Conservation (phyloP, 2,329 filamentous ascomycete genomes). For the Dactylellina leptospora region DNA sequence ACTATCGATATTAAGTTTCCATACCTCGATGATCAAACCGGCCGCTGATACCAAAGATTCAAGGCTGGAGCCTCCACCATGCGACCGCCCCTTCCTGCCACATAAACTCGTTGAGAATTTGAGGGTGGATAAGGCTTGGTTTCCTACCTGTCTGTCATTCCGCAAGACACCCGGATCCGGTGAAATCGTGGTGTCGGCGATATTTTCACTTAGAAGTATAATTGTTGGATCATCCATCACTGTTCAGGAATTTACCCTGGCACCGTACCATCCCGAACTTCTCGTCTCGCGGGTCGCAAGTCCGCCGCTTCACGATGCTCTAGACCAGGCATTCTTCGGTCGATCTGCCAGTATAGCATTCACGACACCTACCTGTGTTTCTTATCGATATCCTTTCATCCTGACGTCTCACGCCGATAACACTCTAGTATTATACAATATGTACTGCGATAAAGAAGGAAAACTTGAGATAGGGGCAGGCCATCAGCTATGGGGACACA, state of each 20-base stretch:
- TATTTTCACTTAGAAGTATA: slow-evolving; percentile 37
- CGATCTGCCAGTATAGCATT: slow-evolving; percentile 54
- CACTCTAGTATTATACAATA: slow-evolving; percentile 81
- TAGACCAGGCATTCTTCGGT: slow-evolving; percentile 47
- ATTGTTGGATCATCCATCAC: slow-evolving; percentile 28
- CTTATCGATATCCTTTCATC: slow-evolving; percentile 83
- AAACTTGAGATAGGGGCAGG: slow-evolving; percentile 75
- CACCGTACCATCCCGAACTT: slow-evolving; percentile 32
- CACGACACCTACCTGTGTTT: slow-evolving; percentile 69
- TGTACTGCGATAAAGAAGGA: slow-evolving; percentile 73
- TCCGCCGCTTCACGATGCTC: slow-evolving; percentile 37
- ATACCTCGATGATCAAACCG: slow-evolving; percentile 13
- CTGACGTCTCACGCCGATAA: slow-evolving; percentile 86
- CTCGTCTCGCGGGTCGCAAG: slow-evolving; percentile 17
- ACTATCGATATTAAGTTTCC: slow-evolving; percentile 31
- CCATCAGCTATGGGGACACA: slow-evolving; percentile 87
- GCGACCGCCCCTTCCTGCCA: slow-evolving; percentile 8
- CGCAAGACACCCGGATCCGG: slow-evolving; percentile 11
- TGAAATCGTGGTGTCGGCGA: slow-evolving; percentile 23
- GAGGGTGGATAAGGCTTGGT: slow-evolving; percentile 26
- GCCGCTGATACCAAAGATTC: not conserved
- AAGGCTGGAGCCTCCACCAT: not conserved
- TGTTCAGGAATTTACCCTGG: slow-evolving; percentile 57
- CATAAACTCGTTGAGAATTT: slow-evolving; percentile 17
- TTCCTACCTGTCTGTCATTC: slow-evolving; percentile 36